Percentiles rank a stretch among this genome's conserved stretches.
phyloP scores from a whole-genome alignment of 805 yeast genomes.

The Candida qinlingensis region DNA sequence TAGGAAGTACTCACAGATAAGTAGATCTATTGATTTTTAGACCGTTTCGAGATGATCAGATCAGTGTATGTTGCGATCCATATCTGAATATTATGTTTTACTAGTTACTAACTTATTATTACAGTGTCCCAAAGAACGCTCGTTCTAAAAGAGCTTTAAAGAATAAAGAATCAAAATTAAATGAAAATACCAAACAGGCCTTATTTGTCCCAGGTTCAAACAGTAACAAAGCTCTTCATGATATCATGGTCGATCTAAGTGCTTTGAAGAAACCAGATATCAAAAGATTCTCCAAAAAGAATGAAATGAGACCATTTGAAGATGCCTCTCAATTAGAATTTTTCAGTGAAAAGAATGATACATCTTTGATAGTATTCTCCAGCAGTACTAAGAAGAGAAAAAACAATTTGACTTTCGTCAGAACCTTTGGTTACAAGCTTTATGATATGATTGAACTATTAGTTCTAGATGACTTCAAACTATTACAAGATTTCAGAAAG shows the following conservation, averaged over 20 bases:
- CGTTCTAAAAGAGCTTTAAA: slow-evolving; percentile 93
- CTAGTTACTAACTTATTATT: slow-evolving; percentile 21
- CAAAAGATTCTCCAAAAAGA: slow-evolving; percentile 83
- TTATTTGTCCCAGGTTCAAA: slow-evolving; percentile 88
- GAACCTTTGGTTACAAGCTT: slow-evolving; percentile 86
- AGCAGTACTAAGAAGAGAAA: slow-evolving; percentile 88
- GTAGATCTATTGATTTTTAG: too few relatives aligned
- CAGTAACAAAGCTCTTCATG: slow-evolving; percentile 74
- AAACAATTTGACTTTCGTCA: slow-evolving; percentile 77
- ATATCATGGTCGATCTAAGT: slow-evolving; percentile 81
- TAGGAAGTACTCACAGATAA: too few relatives aligned
- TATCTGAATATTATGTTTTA: not conserved
- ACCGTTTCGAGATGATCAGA: slow-evolving; percentile 6
- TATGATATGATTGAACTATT: slow-evolving; percentile 93
- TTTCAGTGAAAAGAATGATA: slow-evolving; percentile 91
- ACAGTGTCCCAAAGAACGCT: slow-evolving; percentile 83
- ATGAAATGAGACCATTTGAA: slow-evolving; percentile 89
- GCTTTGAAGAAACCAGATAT: slow-evolving; percentile 88
- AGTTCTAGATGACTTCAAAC: slow-evolving; percentile 60
- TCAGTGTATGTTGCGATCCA: slow-evolving; percentile 5
- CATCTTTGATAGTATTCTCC: slow-evolving; percentile 75
- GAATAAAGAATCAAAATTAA: slow-evolving; percentile 79
- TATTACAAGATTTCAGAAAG: slow-evolving; percentile 75
- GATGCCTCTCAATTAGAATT: slow-evolving; percentile 82
- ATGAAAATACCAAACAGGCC: slow-evolving; percentile 86